These are phyloP conservation scores for Mrakia blollopis DNA, from an alignment of 768 basidiomycete genomes.

Conservation along the genomic window DNA sequence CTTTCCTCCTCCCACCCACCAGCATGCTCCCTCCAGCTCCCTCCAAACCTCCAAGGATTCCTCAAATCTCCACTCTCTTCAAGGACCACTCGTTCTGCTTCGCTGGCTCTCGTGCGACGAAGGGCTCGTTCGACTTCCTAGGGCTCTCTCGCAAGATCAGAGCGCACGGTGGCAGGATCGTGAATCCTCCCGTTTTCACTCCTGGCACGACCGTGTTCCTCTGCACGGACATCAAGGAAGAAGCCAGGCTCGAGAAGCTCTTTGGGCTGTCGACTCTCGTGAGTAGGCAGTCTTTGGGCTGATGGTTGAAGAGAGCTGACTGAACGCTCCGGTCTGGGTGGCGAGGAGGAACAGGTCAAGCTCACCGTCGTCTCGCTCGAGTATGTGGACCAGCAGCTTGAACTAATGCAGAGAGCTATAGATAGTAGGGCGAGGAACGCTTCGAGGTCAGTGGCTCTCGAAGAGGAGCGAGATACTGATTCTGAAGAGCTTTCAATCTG, in stretches of 20 bases:
- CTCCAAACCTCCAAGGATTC: background rate
- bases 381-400: background rate
- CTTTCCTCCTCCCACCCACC: background rate
- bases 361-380: background rate
- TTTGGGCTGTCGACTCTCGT: background rate
- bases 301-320: background rate
- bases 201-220: background rate
- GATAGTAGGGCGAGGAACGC: too few relatives aligned
- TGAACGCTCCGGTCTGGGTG: background rate
- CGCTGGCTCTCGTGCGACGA: background rate
- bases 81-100: background rate
- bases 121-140: background rate
- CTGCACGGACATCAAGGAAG: slow-evolving; percentile 5
- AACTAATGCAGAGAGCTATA: background rate
- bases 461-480: background rate
- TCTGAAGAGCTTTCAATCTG: background rate
- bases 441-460: background rate
- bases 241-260: background rate
- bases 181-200: background rate
- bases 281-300: background rate
- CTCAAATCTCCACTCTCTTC: background rate
- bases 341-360: background rate
- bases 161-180: background rate
- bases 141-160: background rate
- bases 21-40: background rate